Evolutionary conservation across 2,329 filamentous ascomycete species (phyloP).

Genomic region (Cordyceps militaris): DNA sequence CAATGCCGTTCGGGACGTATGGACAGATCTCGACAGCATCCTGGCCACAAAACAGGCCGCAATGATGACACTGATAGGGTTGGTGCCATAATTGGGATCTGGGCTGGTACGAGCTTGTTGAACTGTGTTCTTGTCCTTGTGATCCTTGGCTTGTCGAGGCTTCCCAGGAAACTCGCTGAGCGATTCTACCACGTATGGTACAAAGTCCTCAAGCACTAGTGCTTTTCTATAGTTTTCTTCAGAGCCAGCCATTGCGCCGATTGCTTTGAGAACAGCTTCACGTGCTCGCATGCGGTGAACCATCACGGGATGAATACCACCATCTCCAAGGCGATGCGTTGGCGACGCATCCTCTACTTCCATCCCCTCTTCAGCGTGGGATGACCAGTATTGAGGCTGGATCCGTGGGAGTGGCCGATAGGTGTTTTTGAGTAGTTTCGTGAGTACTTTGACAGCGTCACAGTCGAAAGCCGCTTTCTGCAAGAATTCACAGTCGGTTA

Average conservation of each 20-base stretch:
- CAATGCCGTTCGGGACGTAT: conserved; percentile 73
- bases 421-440: conserved; percentile 42
- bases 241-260: conserved; percentile 73
- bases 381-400: conserved; percentile 33
- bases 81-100: conserved; percentile 54
- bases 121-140: conserved; percentile 32
- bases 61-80: conserved; percentile 70
- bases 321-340: conserved; percentile 46
- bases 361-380: conserved; percentile 29
- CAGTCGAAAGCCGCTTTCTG: conserved; percentile 76
- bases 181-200: conserved; percentile 78
- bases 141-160: conserved; percentile 38
- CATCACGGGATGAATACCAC: conserved; percentile 52
- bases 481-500: conserved; percentile 69
- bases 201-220: conserved; percentile 73
- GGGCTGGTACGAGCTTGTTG: conserved; percentile 23
- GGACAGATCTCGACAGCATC: conserved; percentile 78
- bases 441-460: conserved; percentile 39
- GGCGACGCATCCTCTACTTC: conserved; percentile 27
- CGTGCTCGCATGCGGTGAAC: conserved; percentile 69
- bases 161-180: conserved; percentile 52
- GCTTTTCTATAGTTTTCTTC: conserved; percentile 79
- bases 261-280: conserved; percentile 66
- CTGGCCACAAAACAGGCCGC: conserved; percentile 78
- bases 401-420: conserved; percentile 38